These are phyloP conservation scores for Fomitopsis schrenkii DNA, from an alignment of 1,284 basidiomycete genomes.

Conservation along the genomic window DNA sequence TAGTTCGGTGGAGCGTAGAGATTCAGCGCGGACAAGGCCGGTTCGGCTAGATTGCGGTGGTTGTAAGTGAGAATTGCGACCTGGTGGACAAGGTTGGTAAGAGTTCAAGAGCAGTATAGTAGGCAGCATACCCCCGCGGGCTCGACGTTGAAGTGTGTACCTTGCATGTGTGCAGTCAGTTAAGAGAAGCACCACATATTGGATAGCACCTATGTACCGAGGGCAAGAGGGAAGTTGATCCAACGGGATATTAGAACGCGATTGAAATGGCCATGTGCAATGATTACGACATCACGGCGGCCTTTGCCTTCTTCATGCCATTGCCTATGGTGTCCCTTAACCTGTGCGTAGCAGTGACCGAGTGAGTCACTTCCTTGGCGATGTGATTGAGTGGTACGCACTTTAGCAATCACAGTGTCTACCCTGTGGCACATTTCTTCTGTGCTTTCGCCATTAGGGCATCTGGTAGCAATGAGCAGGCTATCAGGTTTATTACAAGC, in stretches of 20 bases:
- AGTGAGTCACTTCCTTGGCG: background rate
- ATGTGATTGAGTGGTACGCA: slow-evolving; percentile 18
- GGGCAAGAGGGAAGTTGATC: slow-evolving; percentile 62
- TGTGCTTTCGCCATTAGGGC: slow-evolving; percentile 83
- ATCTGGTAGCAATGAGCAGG: slow-evolving; percentile 39
- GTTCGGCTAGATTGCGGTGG: slow-evolving; percentile 73
- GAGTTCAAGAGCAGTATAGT: background rate
- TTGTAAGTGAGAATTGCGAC: slow-evolving; percentile 73
- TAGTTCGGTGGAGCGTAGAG: slow-evolving; percentile 43
- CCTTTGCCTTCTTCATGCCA: slow-evolving; percentile 65
- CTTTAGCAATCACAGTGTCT: slow-evolving; percentile 72
- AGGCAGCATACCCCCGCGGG: slow-evolving; percentile 62
- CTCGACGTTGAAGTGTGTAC: slow-evolving; percentile 77
- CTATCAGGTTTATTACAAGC: background rate
- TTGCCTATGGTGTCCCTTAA: slow-evolving; percentile 71
- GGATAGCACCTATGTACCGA: slow-evolving; percentile 43
- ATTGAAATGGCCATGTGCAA: slow-evolving; percentile 84
- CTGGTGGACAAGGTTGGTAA: slow-evolving; percentile 30
- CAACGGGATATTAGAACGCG: slow-evolving; percentile 81
- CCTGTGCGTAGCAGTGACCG: slow-evolving; percentile 33
- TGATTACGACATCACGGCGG: slow-evolving; percentile 68
- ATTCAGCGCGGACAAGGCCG: slow-evolving; percentile 71
- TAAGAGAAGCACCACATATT: background rate
- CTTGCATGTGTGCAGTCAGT: slow-evolving; percentile 31
- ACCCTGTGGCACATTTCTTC: slow-evolving; percentile 77